Evolutionary conservation across 805 yeast species (phyloP).

Genomic region (Candida sithepensis): DNA sequence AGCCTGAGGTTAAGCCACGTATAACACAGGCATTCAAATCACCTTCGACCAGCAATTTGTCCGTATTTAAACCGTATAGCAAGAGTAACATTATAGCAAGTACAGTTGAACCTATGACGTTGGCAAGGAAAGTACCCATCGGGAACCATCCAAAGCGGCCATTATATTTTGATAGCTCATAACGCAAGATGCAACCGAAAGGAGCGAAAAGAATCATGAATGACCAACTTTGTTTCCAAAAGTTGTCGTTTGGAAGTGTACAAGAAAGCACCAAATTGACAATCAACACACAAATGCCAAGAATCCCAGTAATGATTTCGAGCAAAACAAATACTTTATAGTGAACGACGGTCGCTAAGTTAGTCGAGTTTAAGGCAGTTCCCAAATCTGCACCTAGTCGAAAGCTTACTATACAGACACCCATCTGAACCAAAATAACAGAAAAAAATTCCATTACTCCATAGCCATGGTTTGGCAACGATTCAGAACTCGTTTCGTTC

Average conservation of each 20-base stretch:
- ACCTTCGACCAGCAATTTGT: conserved; percentile 10
- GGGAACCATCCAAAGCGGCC: conserved; percentile 52
- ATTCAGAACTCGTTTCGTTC: conserved; percentile 8
- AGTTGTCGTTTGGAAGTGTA: conserved; percentile 26
- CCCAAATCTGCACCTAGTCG: conserved; percentile 53
- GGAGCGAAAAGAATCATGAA: conserved; percentile 67
- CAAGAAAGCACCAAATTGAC: conserved; percentile 42
- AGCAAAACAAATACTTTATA: conserved; percentile 6
- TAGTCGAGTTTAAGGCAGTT: conserved; percentile 22
- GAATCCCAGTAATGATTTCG: conserved; percentile 6
- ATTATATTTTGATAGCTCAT: conserved; percentile 44
- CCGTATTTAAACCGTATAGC: conserved; percentile 12
- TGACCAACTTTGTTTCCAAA: conserved; percentile 67
- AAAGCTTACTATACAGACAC: conserved; percentile 58
- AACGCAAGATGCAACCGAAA: conserved; percentile 62
- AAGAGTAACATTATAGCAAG: conserved; percentile 20
- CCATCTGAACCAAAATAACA: conserved; percentile 55
- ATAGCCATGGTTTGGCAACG: conserved; percentile 62
- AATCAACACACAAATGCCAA: conserved; percentile 31
- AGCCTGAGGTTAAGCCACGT: conserved; percentile 24
- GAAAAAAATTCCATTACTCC: conserved; percentile 76
- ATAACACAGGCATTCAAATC: conserved; percentile 19
- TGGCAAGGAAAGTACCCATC: conserved; percentile 43
- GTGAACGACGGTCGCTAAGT: background rate
- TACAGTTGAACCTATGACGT: conserved; percentile 21